Base-by-base conservation (phyloP, 2,329 filamentous ascomycete genomes). In the Cercospora sojina region DNA sequence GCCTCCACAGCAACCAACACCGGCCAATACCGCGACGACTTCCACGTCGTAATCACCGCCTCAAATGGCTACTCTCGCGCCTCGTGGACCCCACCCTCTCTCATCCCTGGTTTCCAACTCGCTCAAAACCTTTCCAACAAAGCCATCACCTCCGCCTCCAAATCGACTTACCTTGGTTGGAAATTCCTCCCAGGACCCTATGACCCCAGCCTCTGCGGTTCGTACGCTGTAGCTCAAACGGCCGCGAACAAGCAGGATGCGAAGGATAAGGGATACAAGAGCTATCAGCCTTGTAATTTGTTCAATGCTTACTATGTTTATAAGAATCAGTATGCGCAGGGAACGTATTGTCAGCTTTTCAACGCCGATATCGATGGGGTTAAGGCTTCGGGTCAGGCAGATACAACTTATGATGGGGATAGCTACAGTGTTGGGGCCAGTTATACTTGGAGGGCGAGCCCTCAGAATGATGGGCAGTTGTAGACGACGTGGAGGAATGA, bases 51-150 rank as follows among this genome's bases (percentile, higher is more conserved):
- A 38, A 72, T 75, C 59, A 69, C 72, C n/a, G 74, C 66, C 23
- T 72, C 70, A 35, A 72, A 77, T 43, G 74, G 73, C 59, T 75
- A 75, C 64, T 73, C 74, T 67, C 74, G 75, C 69, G 73, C 73
- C n/a, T 59, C 64, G 29, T 67, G 61, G 53, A 41, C 64, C 13
- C 25, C 41, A 13, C 67, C 69, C 5, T 18, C n/a, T 18, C 10
- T 74, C 71, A 7, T 71, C 64, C 60, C 73, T 68, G 70, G 74
- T 68, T 70, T 75, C 71, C 32, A 75, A 71, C 35, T 74, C 73
- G 43, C 73, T 72, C 59, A 75, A 74, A 64, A 74, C 75, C 56
- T 73, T 59, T 61, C 71, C 68, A 64, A 62, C 58, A 64, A 76
- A 70, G 55, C 72, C 74, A 67, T 69, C 64, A 71, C 65, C n/a